Base-by-base conservation (phyloP, 352 stramenopile species). In the Pythium coloratum region DNA sequence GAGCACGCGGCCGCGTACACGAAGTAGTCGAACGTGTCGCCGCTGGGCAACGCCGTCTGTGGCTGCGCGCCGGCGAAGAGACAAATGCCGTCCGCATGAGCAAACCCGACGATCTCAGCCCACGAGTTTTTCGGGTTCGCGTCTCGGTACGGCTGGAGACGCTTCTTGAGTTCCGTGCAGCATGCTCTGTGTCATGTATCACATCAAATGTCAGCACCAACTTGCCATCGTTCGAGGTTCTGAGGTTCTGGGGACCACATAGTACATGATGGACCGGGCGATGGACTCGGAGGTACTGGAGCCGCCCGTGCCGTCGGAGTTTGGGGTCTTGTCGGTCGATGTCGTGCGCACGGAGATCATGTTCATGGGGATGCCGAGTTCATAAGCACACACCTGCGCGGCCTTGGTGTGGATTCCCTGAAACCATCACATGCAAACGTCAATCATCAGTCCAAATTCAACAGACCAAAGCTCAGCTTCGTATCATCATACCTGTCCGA, bases 331-430 rank as follows among this genome's bases (percentile, higher is more conserved):
- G 62, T 85, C 76, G 49, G 84, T 90, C 36, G 75, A 77, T 18
- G 77, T 87, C n/a, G 75, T 64, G 6, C 65, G 65, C 13, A 90
- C 69, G 12, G 63, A 67, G 12, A 92, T 80, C n/a, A 78, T 53
- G 0, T 59, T 13, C 44, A 91, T 60, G 2, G 69, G 55, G 36
- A 88, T 78, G 1, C 59, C 71, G 5, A 92, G 69, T 36, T 67
- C 67, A 26, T 75, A 81, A 12, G 82, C 80, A 53, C 79, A 86
- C 40, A 76, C 70, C 54, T 89, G 80, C 1, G 71, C 80, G 7
- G 80, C 79, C 56, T 92, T 92, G 16, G 84, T 90, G 56, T 88
- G 73, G 54, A 92, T 86, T 28, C 84, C 84, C 73, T 82, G 44
- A 24, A 24, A 42, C 18, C 10, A 49, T 36, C 33, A 59, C 20